Base-by-base conservation (phyloP, 305 asterid species). In the Fraxinus dipetala region DNA sequence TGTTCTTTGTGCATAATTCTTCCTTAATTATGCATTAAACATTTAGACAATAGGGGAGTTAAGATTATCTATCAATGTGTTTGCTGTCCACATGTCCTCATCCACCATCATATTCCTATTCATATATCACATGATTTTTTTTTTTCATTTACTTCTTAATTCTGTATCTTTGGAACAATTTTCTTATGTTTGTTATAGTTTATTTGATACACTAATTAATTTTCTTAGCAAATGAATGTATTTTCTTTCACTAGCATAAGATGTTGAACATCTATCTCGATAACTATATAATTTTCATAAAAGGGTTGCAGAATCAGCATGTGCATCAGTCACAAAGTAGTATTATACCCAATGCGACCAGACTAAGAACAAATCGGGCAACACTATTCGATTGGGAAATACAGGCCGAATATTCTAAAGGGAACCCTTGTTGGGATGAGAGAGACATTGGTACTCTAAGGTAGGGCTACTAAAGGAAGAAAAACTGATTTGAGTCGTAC, bases 301-400 rank as follows among this genome's bases (percentile, higher is more conserved):
- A 40, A 9, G 48, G 48, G 32, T 65, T 77, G 78, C 89, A 95
- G 97, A 84, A 5, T 82, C 13, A 26, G 95, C 98, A 14, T 84
- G 95, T 79, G 97, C 92, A 36, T 97, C 97, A 74, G 91, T 93
- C 1, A 93, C 90, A 79, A 94, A 91, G 2, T 91, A 92, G 91
- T 95, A 95, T 95, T 93, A 93, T 91, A 90, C 92, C 87, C 97
- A 89, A 79, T 85, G 97, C 54, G 97, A 95, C 97, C 6, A 98
- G 98, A 72, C 82, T 87, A 3, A 84, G 99, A 77, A 95, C 96
- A 1, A 95, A 95, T 40, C 89, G 97, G 76, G 97, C 99, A 20
- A 93, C 98, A 0, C 35, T 84, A 7, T 89, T 97, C 1, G 97
- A 98, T 20, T 2, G 97, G 99, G 43, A 95, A 95, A 82, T 98